Conservation (phyloP, 495 filamentous ascomycete genomes). For the Choiromyces venosus region DNA sequence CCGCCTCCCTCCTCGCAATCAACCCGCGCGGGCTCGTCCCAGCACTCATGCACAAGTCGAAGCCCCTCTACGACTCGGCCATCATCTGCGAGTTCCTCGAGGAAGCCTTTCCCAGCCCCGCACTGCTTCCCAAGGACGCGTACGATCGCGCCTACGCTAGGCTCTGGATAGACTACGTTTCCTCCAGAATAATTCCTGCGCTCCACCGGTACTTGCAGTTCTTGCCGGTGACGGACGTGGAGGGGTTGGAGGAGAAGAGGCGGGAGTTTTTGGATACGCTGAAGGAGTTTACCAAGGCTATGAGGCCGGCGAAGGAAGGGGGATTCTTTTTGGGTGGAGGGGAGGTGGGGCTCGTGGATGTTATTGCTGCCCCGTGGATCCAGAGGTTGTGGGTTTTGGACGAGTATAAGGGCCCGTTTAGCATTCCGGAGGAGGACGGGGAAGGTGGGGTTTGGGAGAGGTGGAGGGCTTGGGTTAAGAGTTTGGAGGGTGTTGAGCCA, state of each 20-base stretch:
- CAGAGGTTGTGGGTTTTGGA: constrained; percentile 65
- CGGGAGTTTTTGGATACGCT: constrained; percentile 51
- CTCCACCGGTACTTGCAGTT: constrained; percentile 64
- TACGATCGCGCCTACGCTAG: constrained; percentile 56
- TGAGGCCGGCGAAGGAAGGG: constrained; percentile 50
- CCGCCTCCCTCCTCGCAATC: constrained; percentile 55
- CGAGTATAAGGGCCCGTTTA: constrained; percentile 61
- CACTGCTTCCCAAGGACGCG: constrained; percentile 52
- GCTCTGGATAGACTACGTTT: constrained; percentile 66
- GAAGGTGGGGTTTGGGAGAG: constrained; percentile 55
- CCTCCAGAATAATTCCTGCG: constrained; percentile 56
- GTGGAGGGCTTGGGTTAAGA: constrained; percentile 58
- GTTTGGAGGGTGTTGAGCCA: constrained; percentile 53
- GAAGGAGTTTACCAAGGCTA: constrained; percentile 55
- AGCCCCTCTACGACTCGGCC: constrained; percentile 61
- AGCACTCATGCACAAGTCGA: constrained; percentile 52
- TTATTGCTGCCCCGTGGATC: constrained; percentile 62
- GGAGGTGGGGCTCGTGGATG: constrained; percentile 55
- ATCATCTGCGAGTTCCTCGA: constrained; percentile 67
- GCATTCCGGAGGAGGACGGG: constrained; percentile 52
- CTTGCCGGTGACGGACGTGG: constrained; percentile 43
- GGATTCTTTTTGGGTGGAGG: constrained; percentile 60
- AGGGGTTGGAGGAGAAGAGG: constrained; percentile 48
- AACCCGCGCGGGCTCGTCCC: constrained; percentile 68
- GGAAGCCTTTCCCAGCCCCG: constrained; percentile 54